Conservation (phyloP, 352 stramenopile genomes). For the Peronospora destructor region DNA sequence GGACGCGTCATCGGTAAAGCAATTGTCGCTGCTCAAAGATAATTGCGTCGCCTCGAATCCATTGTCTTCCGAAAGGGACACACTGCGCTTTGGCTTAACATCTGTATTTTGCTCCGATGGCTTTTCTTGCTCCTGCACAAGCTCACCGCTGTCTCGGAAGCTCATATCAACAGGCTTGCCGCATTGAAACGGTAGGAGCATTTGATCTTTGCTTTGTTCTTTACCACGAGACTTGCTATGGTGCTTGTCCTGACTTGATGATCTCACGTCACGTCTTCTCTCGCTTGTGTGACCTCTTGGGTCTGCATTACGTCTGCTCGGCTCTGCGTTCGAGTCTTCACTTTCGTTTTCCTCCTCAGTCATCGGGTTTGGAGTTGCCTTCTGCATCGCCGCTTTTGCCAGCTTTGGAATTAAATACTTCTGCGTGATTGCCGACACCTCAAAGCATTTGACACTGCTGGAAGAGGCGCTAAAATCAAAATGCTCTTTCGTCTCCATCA, state of each 20-base stretch:
- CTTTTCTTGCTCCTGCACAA: slow-evolving; percentile 7
- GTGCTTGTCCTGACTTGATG: slow-evolving; percentile 7
- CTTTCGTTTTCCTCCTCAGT: slow-evolving; percentile 23
- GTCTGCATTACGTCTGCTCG: slow-evolving; percentile 17
- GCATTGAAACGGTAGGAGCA: slow-evolving; percentile 10
- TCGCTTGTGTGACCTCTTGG: slow-evolving; percentile 9
- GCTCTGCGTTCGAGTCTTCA: slow-evolving; percentile 14
- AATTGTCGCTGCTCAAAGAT: slow-evolving; percentile 19
- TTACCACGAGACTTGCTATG: slow-evolving; percentile 19
- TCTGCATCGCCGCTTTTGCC: slow-evolving; percentile 19
- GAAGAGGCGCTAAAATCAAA: slow-evolving; percentile 37
- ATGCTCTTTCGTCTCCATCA: slow-evolving; percentile 32
- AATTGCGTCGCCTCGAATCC: slow-evolving; percentile 25
- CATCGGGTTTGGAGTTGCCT: slow-evolving; percentile 22
- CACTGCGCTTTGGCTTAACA: slow-evolving; percentile 14
- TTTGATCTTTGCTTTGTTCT: slow-evolving; percentile 3
- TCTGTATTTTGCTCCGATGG: slow-evolving; percentile 21
- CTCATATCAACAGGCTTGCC: slow-evolving; percentile 10
- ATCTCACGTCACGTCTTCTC: slow-evolving; percentile 10
- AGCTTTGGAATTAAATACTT: slow-evolving; percentile 31
- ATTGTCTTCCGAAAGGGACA: slow-evolving; percentile 26
- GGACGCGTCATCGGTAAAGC: slow-evolving; percentile 16
- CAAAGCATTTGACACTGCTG: slow-evolving; percentile 27
- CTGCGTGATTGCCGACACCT: slow-evolving; percentile 33
- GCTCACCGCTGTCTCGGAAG: slow-evolving; percentile 14